phyloP scores from a whole-genome alignment of 2,329 filamentous ascomycete genomes.

The Tolypocladium nubicola region DNA sequence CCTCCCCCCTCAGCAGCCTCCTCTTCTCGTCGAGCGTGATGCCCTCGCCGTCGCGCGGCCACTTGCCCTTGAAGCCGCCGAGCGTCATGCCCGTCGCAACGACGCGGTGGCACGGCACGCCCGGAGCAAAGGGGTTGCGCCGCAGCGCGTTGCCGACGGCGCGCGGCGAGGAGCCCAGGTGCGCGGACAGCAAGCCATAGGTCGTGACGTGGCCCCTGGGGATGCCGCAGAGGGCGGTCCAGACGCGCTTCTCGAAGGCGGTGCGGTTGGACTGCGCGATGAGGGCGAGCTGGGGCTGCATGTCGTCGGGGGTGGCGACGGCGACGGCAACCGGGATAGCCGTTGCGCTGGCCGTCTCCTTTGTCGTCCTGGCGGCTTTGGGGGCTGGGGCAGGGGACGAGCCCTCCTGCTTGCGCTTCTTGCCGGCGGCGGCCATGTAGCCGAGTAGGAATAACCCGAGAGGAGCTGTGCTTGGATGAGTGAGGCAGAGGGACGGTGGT shows the following conservation, averaged over 20 bases:
- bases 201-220: conserved; percentile 67
- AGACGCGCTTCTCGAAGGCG: conserved; percentile 53
- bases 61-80: conserved; percentile 61
- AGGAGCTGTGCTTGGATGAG: not conserved
- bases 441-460: too few species aligned
- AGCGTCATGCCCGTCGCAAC: conserved; percentile 62
- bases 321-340: not conserved
- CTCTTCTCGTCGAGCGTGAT: conserved; percentile 56
- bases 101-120: conserved; percentile 73
- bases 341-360: not conserved
- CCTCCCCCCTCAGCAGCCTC: conserved; percentile 49
- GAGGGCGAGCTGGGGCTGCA: conserved; percentile 29
- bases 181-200: conserved; percentile 60
- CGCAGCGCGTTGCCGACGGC: conserved; percentile 71
- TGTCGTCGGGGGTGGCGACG: conserved; percentile 10
- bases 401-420: conserved; percentile 4
- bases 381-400: not conserved
- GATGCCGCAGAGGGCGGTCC: conserved; percentile 64
- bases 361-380: not conserved
- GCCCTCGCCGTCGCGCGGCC: conserved; percentile 49
- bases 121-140: conserved; percentile 72
- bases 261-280: conserved; percentile 36
- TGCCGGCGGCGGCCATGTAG: not conserved
- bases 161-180: conserved; percentile 60
- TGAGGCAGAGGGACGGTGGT: not conserved